Evolutionary conservation across 257 asterid species (phyloP).

Genomic region (Nicotiana obtusifolia): DNA sequence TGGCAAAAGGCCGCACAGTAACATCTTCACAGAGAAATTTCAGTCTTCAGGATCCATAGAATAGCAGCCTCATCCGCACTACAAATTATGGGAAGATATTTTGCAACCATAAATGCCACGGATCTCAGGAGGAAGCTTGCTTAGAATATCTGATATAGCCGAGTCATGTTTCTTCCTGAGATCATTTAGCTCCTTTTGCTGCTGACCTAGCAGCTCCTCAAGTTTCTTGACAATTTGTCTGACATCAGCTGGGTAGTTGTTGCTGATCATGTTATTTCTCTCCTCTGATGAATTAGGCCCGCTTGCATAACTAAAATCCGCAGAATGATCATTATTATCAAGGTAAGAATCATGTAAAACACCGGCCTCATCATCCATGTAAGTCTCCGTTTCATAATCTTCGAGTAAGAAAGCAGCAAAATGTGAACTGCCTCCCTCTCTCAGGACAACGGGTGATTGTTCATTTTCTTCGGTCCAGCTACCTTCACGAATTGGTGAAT

Average conservation of each 20-base stretch:
- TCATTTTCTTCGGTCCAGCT: conserved; percentile 61
- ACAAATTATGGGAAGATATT: conserved; percentile 28
- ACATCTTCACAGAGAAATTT: conserved; percentile 24
- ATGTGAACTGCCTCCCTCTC: conserved; percentile 25
- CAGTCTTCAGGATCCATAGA: conserved; percentile 21
- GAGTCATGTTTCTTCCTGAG: conserved; percentile 53
- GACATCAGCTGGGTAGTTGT: conserved; percentile 29
- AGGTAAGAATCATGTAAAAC: conserved; percentile 11
- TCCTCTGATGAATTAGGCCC: conserved; percentile 26
- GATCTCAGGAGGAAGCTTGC: conserved; percentile 51
- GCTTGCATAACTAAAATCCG: conserved; percentile 12
- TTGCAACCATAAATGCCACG: conserved; percentile 40
- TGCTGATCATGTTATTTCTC: conserved; percentile 10
- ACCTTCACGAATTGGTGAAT: conserved; percentile 44
- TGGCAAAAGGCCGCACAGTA: conserved; percentile 17
- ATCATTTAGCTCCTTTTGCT: conserved; percentile 60
- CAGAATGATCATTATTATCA: conserved; percentile 18
- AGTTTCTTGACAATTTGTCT: conserved; percentile 46
- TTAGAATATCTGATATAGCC: conserved; percentile 45
- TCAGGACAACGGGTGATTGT: conserved; percentile 33
- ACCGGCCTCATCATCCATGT: conserved; percentile 21
- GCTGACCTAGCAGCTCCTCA: conserved; percentile 49
- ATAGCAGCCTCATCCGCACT: conserved; percentile 13
- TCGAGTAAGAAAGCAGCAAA: conserved; percentile 19
- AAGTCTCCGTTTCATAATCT: conserved; percentile 23